phyloP scores from a whole-genome alignment of 331 rosid species.

The Saraca asoca region DNA sequence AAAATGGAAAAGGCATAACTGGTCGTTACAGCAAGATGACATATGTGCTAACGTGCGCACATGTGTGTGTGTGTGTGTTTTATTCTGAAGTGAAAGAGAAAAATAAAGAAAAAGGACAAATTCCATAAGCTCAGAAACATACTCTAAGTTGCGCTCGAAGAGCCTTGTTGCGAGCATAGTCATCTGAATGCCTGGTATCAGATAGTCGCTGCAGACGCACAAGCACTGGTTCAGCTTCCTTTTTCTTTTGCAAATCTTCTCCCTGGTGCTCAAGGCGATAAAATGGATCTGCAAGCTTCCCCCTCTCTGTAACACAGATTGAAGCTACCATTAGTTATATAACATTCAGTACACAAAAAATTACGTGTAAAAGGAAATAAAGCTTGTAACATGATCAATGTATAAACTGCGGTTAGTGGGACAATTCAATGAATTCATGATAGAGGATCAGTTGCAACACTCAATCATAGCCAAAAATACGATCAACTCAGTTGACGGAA shows the following conservation, averaged over 20 bases:
- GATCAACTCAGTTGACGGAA: too few species aligned
- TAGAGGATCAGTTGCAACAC: slow-evolving; percentile 12
- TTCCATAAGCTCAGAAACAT: slow-evolving; percentile 34
- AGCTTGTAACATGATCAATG: background rate
- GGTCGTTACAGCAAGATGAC: background rate
- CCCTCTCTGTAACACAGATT: slow-evolving; percentile 56
- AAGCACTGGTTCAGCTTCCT: slow-evolving; percentile 84
- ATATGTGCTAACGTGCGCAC: too few species aligned
- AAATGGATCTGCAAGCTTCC: slow-evolving; percentile 90
- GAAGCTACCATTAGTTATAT: slow-evolving; percentile 10
- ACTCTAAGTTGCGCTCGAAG: slow-evolving; percentile 86
- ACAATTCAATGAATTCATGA: background rate
- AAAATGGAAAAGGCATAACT: slow-evolving; percentile 27
- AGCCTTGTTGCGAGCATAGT: slow-evolving; percentile 63
- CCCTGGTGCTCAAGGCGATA: slow-evolving; percentile 93
- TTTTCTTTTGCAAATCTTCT: slow-evolving; percentile 79
- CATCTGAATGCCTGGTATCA: slow-evolving; percentile 78
- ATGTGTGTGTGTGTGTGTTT: too few species aligned
- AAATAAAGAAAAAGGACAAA: slow-evolving; percentile 13
- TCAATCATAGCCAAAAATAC: background rate
- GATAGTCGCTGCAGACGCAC: slow-evolving; percentile 77
- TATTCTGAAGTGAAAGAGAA: background rate
- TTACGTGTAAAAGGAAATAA: background rate
- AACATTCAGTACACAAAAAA: background rate
- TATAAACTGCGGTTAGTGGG: background rate